phyloP scores from a whole-genome alignment of 2,329 filamentous ascomycete species.

The Aspergillus terreus region DNA sequence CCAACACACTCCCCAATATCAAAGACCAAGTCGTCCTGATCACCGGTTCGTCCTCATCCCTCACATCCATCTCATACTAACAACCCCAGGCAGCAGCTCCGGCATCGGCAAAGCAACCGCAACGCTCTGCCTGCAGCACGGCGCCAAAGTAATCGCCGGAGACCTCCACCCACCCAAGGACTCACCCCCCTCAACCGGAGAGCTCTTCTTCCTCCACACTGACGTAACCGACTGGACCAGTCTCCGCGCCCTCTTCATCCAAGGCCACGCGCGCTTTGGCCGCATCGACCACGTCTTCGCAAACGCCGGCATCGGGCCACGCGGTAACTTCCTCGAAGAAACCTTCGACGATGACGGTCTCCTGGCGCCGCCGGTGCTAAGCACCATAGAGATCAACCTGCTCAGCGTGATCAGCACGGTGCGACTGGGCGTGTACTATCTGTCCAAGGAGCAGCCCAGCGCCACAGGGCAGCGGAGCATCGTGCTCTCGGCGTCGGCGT shows the following conservation, averaged over 20 bases:
- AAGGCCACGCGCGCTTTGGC: conserved; percentile 41
- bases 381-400: conserved; percentile 50
- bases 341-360: conserved; percentile 51
- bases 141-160: conserved; percentile 53
- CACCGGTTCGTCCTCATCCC: conserved; percentile 40
- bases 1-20: conserved; percentile 22
- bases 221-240: conserved; percentile 52
- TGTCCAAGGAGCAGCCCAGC: conserved; percentile 20
- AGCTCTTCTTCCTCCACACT: conserved; percentile 41
- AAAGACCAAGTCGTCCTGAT: conserved; percentile 52
- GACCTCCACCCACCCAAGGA: conserved; percentile 46
- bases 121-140: conserved; percentile 49
- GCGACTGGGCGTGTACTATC: conserved; percentile 48
- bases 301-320: conserved; percentile 55
- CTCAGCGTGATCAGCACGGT: conserved; percentile 50
- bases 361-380: conserved; percentile 42
- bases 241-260: conserved; percentile 51
- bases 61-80: not conserved
- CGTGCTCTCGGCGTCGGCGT: conserved; percentile 52
- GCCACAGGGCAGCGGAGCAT: conserved; percentile 42
- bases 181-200: conserved; percentile 18
- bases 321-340: conserved; percentile 45
- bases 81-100: conserved; percentile 48
- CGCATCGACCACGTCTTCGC: conserved; percentile 48
- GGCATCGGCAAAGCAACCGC: conserved; percentile 60